These are phyloP conservation scores for Pichia sp. DNA, from an alignment of 1,139 yeast species.

Conservation along the genomic window DNA sequence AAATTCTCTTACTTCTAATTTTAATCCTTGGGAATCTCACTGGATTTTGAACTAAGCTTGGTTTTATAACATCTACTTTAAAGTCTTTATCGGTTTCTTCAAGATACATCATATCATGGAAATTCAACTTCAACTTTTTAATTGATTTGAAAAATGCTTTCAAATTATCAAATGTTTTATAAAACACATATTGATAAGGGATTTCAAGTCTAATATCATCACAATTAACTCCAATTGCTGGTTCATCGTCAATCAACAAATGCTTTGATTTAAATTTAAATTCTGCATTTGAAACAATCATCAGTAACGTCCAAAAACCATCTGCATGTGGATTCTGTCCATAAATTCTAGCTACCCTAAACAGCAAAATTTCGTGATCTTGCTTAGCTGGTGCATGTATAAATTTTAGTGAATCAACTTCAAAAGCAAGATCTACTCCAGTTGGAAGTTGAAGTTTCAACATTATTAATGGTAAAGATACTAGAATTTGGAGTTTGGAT, in stretches of 20 bases:
- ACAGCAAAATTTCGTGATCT: constrained; percentile 13
- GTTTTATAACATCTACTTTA: constrained; percentile 26
- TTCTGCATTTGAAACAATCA: constrained; percentile 20
- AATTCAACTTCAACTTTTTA: constrained; percentile 46
- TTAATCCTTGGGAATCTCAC: constrained; percentile 46
- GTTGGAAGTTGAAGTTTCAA: constrained; percentile 23
- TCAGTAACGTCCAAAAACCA: constrained; percentile 25
- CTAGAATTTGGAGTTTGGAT: constrained; percentile 10
- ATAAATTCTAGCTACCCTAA: constrained; percentile 25
- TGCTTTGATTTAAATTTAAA: constrained; percentile 11
- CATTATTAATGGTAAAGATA: constrained; percentile 23
- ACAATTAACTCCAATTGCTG: constrained; percentile 15
- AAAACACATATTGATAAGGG: constrained; percentile 34
- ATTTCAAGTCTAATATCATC: constrained; percentile 27
- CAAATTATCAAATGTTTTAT: constrained; percentile 56
- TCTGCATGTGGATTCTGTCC: constrained; percentile 24
- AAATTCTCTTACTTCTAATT: constrained; percentile 43
- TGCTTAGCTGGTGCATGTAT: constrained; percentile 13
- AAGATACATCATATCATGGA: constrained; percentile 34
- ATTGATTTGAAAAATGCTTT: constrained; percentile 51
- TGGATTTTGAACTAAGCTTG: constrained; percentile 29
- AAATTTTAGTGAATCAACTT: constrained; percentile 24
- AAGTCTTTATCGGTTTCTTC: constrained; percentile 31
- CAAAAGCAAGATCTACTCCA: constrained; percentile 24
- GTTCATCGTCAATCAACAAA: constrained; percentile 7